These are phyloP conservation scores for Aspergillus oerlinghausenensis DNA, from an alignment of 2,329 filamentous ascomycete genomes.

Conservation along the genomic window DNA sequence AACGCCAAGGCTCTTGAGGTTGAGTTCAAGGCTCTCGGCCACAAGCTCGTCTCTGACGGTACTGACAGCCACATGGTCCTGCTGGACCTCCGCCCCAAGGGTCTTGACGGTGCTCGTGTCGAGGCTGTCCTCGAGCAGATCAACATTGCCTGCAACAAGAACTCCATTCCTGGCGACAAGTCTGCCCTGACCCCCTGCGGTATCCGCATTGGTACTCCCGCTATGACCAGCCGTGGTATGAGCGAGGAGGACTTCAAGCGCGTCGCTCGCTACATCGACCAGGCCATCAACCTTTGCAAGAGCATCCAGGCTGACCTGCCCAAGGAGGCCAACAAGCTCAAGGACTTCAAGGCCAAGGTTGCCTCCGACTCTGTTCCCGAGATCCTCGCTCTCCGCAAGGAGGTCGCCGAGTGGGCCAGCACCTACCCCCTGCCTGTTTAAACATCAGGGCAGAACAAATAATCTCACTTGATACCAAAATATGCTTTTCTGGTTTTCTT, in stretches of 20 bases:
- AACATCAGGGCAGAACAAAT: constrained; percentile 12
- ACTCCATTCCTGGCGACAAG: constrained; percentile 96
- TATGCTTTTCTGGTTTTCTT: constrained; percentile 6
- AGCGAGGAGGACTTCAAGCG: constrained; percentile 86
- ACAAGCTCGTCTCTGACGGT: constrained; percentile 86
- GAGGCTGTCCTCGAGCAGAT: constrained; percentile 96
- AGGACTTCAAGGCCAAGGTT: constrained; percentile 97
- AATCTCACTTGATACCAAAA: constrained; percentile 17
- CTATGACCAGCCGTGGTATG: constrained; percentile 96
- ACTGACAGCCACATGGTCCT: constrained; percentile 98
- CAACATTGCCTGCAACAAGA: constrained; percentile 99
- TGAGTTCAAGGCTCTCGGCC: constrained; percentile 65
- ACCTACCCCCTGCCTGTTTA: constrained; percentile 79
- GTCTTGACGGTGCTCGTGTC: constrained; percentile 84
- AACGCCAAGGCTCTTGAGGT: constrained; percentile 85
- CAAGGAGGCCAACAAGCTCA: constrained; percentile 98
- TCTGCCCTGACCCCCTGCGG: constrained; percentile 90
- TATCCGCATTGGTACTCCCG: constrained; percentile 92
- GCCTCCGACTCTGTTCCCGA: constrained; percentile 70
- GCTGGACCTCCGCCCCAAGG: constrained; percentile 82
- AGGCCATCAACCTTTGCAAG: constrained; percentile 83
- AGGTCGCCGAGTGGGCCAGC: constrained; percentile 82
- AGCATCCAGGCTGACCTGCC: constrained; percentile 78
- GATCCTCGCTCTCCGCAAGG: constrained; percentile 80
- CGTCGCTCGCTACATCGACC: constrained; percentile 84